phyloP scores from a whole-genome alignment of 2,329 filamentous ascomycete genomes.

The Helminthosporium solani region DNA sequence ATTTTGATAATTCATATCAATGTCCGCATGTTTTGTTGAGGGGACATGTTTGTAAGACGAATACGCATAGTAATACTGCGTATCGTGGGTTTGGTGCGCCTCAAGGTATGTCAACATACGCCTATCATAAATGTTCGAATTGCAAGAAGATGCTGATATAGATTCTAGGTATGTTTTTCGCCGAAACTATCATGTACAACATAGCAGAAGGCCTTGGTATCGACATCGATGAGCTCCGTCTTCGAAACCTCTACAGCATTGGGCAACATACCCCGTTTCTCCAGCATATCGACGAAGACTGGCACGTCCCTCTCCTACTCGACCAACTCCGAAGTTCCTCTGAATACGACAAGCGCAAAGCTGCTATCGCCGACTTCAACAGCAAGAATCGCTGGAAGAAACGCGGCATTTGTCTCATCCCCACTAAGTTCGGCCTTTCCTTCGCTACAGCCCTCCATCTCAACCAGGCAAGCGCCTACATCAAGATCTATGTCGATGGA shows the following conservation, averaged over 20 bases:
- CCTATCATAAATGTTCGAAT: not conserved
- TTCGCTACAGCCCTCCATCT: slow-evolving; percentile 86
- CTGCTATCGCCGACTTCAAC: slow-evolving; percentile 76
- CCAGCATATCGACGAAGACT: slow-evolving; percentile 76
- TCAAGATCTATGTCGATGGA: slow-evolving; percentile 95
- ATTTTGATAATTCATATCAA: slow-evolving; percentile 84
- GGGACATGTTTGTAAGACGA: slow-evolving; percentile 84
- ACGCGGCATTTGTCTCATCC: slow-evolving; percentile 78
- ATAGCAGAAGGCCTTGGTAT: slow-evolving; percentile 85
- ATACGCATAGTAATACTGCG: slow-evolving; percentile 94
- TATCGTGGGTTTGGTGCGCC: slow-evolving; percentile 95
- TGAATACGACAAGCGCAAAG: slow-evolving; percentile 67
- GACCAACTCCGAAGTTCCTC: slow-evolving; percentile 76
- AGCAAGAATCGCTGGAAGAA: slow-evolving; percentile 85
- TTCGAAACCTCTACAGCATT: slow-evolving; percentile 81
- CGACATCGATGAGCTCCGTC: slow-evolving; percentile 73
- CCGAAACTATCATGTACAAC: slow-evolving; percentile 84
- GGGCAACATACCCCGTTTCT: slow-evolving; percentile 85
- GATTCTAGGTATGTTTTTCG: slow-evolving; percentile 68
- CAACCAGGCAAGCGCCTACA: slow-evolving; percentile 88
- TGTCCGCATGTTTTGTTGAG: slow-evolving; percentile 84
- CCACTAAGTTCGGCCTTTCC: slow-evolving; percentile 95
- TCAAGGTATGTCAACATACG: slow-evolving; percentile 59
- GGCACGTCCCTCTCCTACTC: slow-evolving; percentile 91
- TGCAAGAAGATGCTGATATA: not conserved